Conservation (phyloP, 208 protist species). For the Leishmania arabica region DNA sequence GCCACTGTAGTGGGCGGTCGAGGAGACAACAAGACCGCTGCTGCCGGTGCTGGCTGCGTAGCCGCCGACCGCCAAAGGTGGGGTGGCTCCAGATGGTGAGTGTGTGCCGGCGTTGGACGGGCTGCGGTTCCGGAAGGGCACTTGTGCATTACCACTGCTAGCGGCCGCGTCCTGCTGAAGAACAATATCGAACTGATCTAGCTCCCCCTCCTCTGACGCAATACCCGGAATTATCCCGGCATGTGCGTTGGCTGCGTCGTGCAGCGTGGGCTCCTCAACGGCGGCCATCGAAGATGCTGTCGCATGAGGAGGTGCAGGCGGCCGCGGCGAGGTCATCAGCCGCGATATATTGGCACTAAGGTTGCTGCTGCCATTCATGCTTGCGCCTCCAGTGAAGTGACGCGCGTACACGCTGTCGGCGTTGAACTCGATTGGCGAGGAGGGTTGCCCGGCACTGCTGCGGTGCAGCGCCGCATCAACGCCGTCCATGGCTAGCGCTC, state of each 20-base stretch:
- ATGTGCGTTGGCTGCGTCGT: conserved; percentile 5
- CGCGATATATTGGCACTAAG: conserved; percentile 21
- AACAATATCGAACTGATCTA: conserved; percentile 76
- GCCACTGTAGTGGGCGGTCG: conserved; percentile 6
- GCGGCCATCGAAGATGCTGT: background rate
- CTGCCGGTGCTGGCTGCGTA: conserved; percentile 21
- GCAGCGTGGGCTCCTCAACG: background rate
- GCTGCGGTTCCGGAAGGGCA: conserved; percentile 14
- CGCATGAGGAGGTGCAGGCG: background rate
- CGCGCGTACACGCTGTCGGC: conserved; percentile 18
- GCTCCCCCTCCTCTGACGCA: conserved; percentile 33
- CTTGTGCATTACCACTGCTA: conserved; percentile 18
- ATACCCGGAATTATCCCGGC: conserved; percentile 2
- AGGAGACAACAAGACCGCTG: conserved; percentile 9
- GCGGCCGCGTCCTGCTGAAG: conserved; percentile 50
- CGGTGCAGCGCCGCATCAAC: conserved; percentile 24
- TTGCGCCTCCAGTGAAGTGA: conserved; percentile 7
- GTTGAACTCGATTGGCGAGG: conserved; percentile 34
- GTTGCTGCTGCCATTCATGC: conserved; percentile 1
- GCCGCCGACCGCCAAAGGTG: conserved; percentile 17
- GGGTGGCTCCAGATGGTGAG: conserved; percentile 31
- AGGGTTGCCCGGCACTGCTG: conserved; percentile 18
- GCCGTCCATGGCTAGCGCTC: conserved; percentile 17
- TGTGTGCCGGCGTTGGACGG: conserved; percentile 17
- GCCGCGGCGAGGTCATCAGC: conserved; percentile 18